These are phyloP conservation scores for Trichoderma polysporum DNA, from an alignment of 2,329 filamentous ascomycete genomes.

Conservation along the genomic window DNA sequence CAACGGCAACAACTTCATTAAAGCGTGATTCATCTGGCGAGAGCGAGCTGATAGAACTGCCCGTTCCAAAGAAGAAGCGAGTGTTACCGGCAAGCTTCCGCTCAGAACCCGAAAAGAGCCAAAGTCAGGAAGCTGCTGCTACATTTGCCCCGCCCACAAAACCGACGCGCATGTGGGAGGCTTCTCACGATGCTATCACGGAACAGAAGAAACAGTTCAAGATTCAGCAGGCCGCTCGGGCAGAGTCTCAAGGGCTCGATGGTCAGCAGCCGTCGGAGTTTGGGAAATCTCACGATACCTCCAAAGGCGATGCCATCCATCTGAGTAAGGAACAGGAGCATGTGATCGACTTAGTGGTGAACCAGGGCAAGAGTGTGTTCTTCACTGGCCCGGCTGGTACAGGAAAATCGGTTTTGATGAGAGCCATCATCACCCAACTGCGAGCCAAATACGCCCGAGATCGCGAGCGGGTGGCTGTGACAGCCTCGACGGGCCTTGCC, in stretches of 20 bases:
- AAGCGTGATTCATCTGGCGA: conserved; percentile 47
- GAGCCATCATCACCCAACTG: conserved; percentile 81
- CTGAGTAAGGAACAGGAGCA: conserved; percentile 84
- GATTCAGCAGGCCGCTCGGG: conserved; percentile 47
- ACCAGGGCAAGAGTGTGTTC: conserved; percentile 84
- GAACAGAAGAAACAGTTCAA: conserved; percentile 74
- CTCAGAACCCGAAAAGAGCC: conserved; percentile 32
- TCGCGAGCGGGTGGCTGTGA: conserved; percentile 84
- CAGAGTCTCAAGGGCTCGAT: conserved; percentile 28
- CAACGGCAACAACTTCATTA: conserved; percentile 27
- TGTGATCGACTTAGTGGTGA: conserved; percentile 78
- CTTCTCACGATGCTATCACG: conserved; percentile 70
- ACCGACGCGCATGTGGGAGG: conserved; percentile 62
- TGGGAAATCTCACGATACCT: conserved; percentile 28
- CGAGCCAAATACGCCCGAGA: conserved; percentile 74
- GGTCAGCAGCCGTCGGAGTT: conserved; percentile 30
- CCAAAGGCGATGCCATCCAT: conserved; percentile 56
- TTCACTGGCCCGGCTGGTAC: conserved; percentile 97
- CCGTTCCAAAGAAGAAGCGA: conserved; percentile 48
- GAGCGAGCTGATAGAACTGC: conserved; percentile 28
- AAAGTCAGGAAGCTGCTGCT: not conserved
- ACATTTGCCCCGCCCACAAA: conserved; percentile 35
- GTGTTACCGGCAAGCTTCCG: conserved; percentile 56
- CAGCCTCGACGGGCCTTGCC: conserved; percentile 91
- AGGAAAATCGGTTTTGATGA: conserved; percentile 93